A percentile compares a stretch with the other conserved stretches of the same genome.
These are phyloP conservation scores for Albifimbria verrucaria DNA, from an alignment of 2,329 filamentous ascomycete genomes.

Conservation along the genomic window DNA sequence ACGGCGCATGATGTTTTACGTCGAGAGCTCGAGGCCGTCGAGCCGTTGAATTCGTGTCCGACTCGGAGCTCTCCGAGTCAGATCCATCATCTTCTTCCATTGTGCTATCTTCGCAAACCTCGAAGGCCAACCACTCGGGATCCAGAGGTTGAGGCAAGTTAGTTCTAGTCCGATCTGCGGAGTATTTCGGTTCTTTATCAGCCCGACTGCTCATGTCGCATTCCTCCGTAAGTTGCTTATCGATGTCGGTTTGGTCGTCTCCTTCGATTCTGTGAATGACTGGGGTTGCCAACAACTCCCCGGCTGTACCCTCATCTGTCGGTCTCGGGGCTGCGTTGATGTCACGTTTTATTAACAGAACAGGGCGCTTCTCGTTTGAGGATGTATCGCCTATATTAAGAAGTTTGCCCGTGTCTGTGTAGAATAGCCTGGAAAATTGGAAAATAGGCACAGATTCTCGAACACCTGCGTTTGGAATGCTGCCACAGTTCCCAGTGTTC, in stretches of 20 bases:
- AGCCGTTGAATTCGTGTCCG: neutral
- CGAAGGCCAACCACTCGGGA: slow-evolving; percentile 86
- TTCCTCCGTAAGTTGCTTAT: slow-evolving; percentile 38
- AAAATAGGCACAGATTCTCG: slow-evolving; percentile 51
- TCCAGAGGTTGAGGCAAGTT: slow-evolving; percentile 70
- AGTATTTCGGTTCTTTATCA: slow-evolving; percentile 2
- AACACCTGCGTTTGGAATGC: slow-evolving; percentile 42
- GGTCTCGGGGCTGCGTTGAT: neutral
- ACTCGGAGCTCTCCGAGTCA: slow-evolving; percentile 28
- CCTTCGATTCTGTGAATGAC: too few species aligned
- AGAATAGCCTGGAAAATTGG: slow-evolving; percentile 84
- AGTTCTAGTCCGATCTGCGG: slow-evolving; percentile 9
- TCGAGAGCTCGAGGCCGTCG: neutral
- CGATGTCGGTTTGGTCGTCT: slow-evolving; percentile 41
- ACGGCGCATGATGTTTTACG: neutral
- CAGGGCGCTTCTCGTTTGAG: slow-evolving; percentile 43
- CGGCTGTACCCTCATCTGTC: slow-evolving; percentile 1
- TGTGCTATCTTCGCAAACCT: slow-evolving; percentile 68
- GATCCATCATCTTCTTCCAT: slow-evolving; percentile 33
- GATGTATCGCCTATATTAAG: slow-evolving; percentile 65
- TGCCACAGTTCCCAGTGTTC: slow-evolving; percentile 32
- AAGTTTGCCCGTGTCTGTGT: slow-evolving; percentile 85
- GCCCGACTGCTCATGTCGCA: slow-evolving; percentile 5
- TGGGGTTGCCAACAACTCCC: neutral
- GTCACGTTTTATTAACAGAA: slow-evolving; percentile 30